Evolutionary conservation across 2,329 filamentous ascomycete species (phyloP).

Genomic region (Fusarium tanahbumbuense): DNA sequence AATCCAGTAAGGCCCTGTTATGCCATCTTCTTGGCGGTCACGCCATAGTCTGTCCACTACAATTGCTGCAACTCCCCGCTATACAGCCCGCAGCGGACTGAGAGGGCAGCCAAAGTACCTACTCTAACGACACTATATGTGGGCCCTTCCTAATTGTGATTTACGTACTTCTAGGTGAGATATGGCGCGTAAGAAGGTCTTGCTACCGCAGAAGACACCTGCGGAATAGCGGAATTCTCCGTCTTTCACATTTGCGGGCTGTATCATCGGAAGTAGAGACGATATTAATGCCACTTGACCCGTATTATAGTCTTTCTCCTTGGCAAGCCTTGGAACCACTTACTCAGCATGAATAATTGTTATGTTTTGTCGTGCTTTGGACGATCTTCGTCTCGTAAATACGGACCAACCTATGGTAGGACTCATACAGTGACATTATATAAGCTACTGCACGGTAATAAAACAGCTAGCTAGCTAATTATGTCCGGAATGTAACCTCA

Average conservation of each 20-base stretch:
- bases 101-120: too few species aligned
- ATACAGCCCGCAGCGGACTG: too few species aligned
- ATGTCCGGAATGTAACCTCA: neutral
- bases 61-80: neutral
- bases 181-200: too few species aligned
- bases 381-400: neutral
- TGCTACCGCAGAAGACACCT: too few species aligned
- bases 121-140: too few species aligned
- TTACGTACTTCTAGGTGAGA: too few species aligned
- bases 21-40: neutral
- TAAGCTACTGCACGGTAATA: neutral
- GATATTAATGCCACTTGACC: neutral
- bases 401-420: neutral
- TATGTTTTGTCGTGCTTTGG: neutral
- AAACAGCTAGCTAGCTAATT: neutral
- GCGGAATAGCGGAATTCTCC: too few species aligned
- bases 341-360: neutral
- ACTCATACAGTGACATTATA: neutral
- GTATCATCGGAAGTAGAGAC: neutral
- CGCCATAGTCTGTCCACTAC: neutral
- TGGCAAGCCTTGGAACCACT: neutral
- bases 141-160: too few species aligned
- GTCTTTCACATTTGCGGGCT: too few species aligned
- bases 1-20: neutral
- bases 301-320: neutral